phyloP scores from a whole-genome alignment of 1,139 yeast genomes.

The Suhomyces bribrorum region DNA sequence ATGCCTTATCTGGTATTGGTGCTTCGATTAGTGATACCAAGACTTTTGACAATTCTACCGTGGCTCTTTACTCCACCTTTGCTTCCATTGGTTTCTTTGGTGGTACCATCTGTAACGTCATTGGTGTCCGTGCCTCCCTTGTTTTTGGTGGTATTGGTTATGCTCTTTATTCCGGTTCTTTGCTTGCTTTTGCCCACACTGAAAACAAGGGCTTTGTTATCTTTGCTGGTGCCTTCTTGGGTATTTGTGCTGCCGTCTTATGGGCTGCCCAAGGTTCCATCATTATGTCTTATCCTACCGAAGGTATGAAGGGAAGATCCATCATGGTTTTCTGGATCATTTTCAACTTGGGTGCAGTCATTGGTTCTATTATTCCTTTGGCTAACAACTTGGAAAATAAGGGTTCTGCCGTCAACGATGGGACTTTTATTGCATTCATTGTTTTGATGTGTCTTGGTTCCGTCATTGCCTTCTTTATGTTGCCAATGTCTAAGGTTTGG shows the following conservation, averaged over 20 bases:
- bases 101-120: conserved; percentile 56
- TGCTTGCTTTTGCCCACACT: conserved; percentile 50
- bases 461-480: conserved; percentile 45
- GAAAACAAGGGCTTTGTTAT: conserved; percentile 55
- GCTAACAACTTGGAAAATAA: conserved; percentile 47
- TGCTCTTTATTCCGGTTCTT: conserved; percentile 54
- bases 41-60: conserved; percentile 53
- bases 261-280: conserved; percentile 67
- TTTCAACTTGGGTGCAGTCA: conserved; percentile 65
- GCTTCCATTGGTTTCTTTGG: conserved; percentile 61
- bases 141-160: conserved; percentile 60
- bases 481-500: conserved; percentile 54
- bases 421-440: conserved; percentile 60
- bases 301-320: conserved; percentile 54
- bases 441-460: conserved; percentile 55
- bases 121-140: conserved; percentile 52
- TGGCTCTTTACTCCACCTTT: conserved; percentile 57
- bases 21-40: conserved; percentile 42
- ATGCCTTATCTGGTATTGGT: conserved; percentile 58
- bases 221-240: conserved; percentile 61
- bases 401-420: conserved; percentile 45
- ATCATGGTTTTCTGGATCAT: conserved; percentile 62
- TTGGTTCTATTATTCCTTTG: conserved; percentile 57
- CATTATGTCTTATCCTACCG: conserved; percentile 60
- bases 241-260: conserved; percentile 55